Evolutionary conservation across 345 rosid species (phyloP).

Genomic region (Schrenkiella parvula): DNA sequence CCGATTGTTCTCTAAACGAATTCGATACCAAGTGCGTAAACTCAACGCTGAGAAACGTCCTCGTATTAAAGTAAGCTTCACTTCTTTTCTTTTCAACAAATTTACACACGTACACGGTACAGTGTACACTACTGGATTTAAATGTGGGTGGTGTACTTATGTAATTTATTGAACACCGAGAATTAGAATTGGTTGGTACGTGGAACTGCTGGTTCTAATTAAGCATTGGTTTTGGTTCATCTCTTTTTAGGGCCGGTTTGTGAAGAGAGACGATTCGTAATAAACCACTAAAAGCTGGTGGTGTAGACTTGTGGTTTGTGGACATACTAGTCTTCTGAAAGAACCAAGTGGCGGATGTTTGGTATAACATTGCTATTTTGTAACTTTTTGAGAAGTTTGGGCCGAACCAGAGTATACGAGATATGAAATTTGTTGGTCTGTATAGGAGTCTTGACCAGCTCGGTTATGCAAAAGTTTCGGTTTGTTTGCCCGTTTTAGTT

Average conservation of each 20-base stretch:
- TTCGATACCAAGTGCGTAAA: slow-evolving; percentile 88
- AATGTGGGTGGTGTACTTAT: neutral
- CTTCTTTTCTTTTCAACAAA: neutral
- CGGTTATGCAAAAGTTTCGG: slow-evolving; percentile 18
- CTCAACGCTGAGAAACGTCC: slow-evolving; percentile 97
- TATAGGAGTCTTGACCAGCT: slow-evolving; percentile 31
- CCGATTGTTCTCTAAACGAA: slow-evolving; percentile 78
- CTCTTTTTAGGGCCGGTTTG: slow-evolving; percentile 37
- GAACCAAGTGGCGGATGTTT: slow-evolving; percentile 13
- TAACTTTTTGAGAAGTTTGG: neutral
- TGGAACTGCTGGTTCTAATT: neutral
- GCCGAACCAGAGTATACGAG: slow-evolving; percentile 14
- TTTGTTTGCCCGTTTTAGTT: slow-evolving; percentile 9
- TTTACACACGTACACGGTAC: neutral
- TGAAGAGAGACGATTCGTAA: slow-evolving; percentile 28
- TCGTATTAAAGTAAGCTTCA: slow-evolving; percentile 56
- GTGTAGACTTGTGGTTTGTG: slow-evolving; percentile 1
- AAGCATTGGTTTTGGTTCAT: neutral
- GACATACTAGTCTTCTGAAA: slow-evolving; percentile 9
- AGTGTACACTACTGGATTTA: neutral
- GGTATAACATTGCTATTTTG: slow-evolving; percentile 1
- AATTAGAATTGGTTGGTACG: neutral
- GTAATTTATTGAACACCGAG: neutral
- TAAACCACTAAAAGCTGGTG: neutral
- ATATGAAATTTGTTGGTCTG: slow-evolving; percentile 18